Conservation (phyloP, 1,284 basidiomycete species). For the Papiliotrema flavescens region DNA sequence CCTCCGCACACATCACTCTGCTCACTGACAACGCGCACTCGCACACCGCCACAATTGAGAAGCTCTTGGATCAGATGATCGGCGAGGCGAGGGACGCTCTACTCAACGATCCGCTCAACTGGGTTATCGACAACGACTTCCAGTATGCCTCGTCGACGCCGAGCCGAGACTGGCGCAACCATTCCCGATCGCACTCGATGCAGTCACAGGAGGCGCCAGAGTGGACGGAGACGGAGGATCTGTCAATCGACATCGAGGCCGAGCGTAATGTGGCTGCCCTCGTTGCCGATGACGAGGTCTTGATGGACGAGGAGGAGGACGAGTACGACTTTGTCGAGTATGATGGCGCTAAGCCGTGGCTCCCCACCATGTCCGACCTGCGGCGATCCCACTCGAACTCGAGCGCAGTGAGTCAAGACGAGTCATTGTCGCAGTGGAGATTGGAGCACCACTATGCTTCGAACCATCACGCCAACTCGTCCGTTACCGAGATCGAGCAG, state of each 20-base stretch:
- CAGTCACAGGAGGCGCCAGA: background rate
- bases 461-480: background rate
- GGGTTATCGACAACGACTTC: too few species aligned
- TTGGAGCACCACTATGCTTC: background rate
- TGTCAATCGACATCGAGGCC: conserved; percentile 16
- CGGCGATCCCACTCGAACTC: conserved; percentile 21
- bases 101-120: conserved; percentile 17
- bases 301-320: conserved; percentile 9
- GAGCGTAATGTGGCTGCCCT: conserved; percentile 18
- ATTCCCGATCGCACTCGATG: background rate
- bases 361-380: conserved; percentile 20
- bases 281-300: conserved; percentile 17
- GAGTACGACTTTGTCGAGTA: conserved; percentile 28
- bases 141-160: too few species aligned
- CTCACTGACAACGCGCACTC: conserved; percentile 1
- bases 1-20: background rate
- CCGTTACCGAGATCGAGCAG: background rate
- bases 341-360: conserved; percentile 30
- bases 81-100: conserved; percentile 2
- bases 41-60: background rate
- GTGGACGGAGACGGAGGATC: background rate
- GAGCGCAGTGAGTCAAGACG: conserved; percentile 3
- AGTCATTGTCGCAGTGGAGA: background rate
- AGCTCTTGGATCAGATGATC: background rate
- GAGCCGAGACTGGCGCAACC: background rate